Conservation (phyloP, 257 asterid genomes). For the Solanum medicagineum region DNA sequence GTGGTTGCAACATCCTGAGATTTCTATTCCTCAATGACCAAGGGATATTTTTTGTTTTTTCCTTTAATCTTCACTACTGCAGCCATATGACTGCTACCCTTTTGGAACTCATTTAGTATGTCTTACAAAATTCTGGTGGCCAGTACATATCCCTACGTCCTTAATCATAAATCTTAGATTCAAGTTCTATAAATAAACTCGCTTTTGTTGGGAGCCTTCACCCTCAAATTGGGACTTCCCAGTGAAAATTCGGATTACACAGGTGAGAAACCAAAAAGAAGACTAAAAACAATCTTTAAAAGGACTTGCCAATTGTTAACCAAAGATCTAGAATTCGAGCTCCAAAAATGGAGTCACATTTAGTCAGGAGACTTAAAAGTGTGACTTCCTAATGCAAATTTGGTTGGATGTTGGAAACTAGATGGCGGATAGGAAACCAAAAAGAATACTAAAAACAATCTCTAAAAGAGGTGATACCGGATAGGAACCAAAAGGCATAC, state of each 20-base stretch:
- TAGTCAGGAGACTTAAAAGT: background rate
- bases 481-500: too few relatives aligned
- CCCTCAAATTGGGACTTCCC: background rate
- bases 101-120: slow-evolving; percentile 22
- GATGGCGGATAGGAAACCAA: background rate
- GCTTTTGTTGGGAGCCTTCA: background rate
- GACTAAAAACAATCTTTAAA: background rate
- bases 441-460: background rate
- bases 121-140: too few relatives aligned
- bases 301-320: background rate
- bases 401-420: background rate
- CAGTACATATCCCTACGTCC: background rate
- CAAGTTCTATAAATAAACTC: background rate
- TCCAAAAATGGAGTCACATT: background rate
- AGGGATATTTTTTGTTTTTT: slow-evolving; percentile 23
- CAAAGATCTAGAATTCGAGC: background rate
- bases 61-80: slow-evolving; percentile 63
- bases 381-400: background rate
- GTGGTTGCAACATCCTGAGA: slow-evolving; percentile 24
- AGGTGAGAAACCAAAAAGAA: background rate
- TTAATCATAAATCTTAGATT: background rate
- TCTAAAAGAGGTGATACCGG: too few relatives aligned
- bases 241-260: background rate
- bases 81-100: slow-evolving; percentile 26
- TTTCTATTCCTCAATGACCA: slow-evolving; percentile 27